Conservation (phyloP, 139 green algal species). For the Coelastrella sp. region DNA sequence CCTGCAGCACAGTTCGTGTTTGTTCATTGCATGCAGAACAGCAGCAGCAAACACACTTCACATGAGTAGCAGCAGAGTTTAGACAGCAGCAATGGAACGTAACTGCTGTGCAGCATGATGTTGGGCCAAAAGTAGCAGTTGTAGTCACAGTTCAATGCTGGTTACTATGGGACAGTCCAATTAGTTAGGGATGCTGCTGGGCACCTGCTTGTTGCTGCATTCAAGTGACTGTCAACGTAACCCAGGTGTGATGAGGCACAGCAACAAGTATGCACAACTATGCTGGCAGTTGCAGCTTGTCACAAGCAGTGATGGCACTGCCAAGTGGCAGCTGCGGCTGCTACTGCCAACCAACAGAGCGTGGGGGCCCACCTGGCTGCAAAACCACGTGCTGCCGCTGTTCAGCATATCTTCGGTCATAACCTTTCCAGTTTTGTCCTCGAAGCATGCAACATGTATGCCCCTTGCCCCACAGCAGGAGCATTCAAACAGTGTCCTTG, state of each 20-base stretch:
- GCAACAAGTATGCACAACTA: too few species aligned
- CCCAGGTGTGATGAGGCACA: too few species aligned
- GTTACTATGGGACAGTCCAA: too few species aligned
- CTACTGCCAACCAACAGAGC: not conserved
- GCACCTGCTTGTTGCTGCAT: too few species aligned
- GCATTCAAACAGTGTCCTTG: conserved; percentile 54
- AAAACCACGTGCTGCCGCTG: conserved; percentile 46
- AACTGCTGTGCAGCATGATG: not conserved
- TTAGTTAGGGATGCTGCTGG: too few species aligned
- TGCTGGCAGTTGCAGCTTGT: too few species aligned
- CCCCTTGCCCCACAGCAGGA: conserved; percentile 45
- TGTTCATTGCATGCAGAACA: not conserved
- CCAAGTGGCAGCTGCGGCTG: not conserved
- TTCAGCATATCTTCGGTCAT: conserved; percentile 24
- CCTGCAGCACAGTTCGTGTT: not conserved
- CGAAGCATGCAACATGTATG: conserved; percentile 58
- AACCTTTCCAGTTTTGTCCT: conserved; percentile 34
- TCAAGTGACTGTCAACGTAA: too few species aligned
- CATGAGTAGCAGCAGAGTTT: not conserved
- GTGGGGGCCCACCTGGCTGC: conserved; percentile 35
- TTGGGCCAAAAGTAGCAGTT: not conserved
- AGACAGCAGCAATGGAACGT: not conserved
- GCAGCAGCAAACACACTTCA: not conserved
- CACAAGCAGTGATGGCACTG: not conserved
- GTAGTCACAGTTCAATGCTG: not conserved